These are phyloP conservation scores for Hypomyces perniciosus DNA, from an alignment of 2,329 filamentous ascomycete species.

Conservation along the genomic window DNA sequence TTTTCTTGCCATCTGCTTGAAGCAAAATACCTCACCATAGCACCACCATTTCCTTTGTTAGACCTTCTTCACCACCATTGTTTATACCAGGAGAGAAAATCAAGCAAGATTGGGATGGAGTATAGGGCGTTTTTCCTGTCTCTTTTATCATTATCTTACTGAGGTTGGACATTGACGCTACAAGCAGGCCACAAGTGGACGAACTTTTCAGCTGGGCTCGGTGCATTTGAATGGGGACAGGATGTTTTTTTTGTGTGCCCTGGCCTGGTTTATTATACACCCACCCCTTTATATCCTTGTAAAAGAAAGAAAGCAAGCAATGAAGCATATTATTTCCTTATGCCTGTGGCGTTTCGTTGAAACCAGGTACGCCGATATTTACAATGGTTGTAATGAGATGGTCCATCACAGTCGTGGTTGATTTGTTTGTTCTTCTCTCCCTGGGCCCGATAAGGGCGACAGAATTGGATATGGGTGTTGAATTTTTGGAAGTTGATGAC, in stretches of 20 bases:
- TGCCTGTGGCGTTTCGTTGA: neutral
- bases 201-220: neutral
- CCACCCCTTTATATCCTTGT: neutral
- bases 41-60: constrained; percentile 25
- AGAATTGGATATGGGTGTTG: no score
- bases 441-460: no score
- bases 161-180: constrained; percentile 9
- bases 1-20: constrained; percentile 22
- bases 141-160: neutral
- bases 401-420: constrained; percentile 10
- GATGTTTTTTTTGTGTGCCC: neutral
- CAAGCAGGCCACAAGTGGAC: neutral
- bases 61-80: constrained; percentile 15
- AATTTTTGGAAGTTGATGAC: no score
- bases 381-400: constrained; percentile 3
- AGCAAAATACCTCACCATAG: constrained; percentile 24
- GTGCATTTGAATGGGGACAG: neutral
- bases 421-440: neutral
- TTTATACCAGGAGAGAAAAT: constrained; percentile 8
- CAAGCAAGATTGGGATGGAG: constrained; percentile 17
- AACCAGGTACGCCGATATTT: neutral
- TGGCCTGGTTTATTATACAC: neutral
- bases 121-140: constrained; percentile 18
- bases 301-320: neutral
- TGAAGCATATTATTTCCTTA: neutral